A percentile compares a stretch with the other conserved stretches of the same genome.
Evolutionary conservation across 129 eudicot genomes (phyloP).

Genomic region (Erigeron canadensis): DNA sequence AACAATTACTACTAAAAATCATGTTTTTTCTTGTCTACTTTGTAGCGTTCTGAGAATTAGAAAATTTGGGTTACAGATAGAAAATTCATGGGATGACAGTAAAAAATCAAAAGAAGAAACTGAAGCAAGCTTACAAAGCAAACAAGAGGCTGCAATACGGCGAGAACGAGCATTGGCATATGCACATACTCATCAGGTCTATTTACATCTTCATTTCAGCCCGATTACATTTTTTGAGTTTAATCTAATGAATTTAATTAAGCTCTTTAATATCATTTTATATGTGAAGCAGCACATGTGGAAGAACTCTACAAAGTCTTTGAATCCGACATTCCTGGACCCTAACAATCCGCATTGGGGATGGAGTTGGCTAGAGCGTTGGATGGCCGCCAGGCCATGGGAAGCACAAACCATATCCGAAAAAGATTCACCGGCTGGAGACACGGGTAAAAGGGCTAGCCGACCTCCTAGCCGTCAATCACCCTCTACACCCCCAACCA

Average conservation of each 20-base stretch:
- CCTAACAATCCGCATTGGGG: conserved; percentile 98
- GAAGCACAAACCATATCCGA: conserved; percentile 45
- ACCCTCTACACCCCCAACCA: conserved; percentile 64
- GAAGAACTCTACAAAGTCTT: conserved; percentile 59
- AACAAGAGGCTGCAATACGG: conserved; percentile 81
- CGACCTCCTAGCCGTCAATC: conserved; percentile 71
- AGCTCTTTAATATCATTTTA: background rate
- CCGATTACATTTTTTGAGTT: too few species aligned
- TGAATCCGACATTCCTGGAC: conserved; percentile 73
- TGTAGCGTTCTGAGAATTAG: background rate
- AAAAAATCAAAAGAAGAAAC: conserved; percentile 68
- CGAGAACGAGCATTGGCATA: conserved; percentile 95
- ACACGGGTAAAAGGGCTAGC: conserved; percentile 39
- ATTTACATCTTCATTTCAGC: too few species aligned
- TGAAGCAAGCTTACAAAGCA: conserved; percentile 59
- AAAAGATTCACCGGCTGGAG: conserved; percentile 49
- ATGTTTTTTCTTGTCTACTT: background rate
- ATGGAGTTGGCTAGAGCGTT: conserved; percentile 98
- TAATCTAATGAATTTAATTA: background rate
- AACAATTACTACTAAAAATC: background rate
- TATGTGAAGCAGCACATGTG: conserved; percentile 52
- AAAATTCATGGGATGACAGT: conserved; percentile 75
- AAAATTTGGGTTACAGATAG: conserved; percentile 38
- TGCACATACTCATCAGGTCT: conserved; percentile 83
- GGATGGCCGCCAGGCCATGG: conserved; percentile 98